Base-by-base conservation (phyloP, 345 rosid species). In the Combretum micranthum region DNA sequence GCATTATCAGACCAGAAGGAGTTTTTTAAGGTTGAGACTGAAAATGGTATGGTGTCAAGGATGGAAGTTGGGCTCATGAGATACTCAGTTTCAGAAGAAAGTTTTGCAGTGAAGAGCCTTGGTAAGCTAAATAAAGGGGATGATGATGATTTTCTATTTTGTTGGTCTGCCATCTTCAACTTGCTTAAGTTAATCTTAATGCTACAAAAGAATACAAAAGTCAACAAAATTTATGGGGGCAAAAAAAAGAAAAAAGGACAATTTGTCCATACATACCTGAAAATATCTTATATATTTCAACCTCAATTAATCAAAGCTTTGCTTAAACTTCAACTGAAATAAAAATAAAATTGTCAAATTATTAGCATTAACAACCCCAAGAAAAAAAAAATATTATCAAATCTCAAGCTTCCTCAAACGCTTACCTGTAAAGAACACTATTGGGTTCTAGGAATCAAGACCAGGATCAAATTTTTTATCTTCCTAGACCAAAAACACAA, bases 51-150 rank as follows among this genome's bases (percentile, higher is more conserved):
- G 60, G 74, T 58, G 67, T 90, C 97, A 47, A 90, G 97, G 59
- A 80, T 87, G 13, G 97, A 90, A 55, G 88, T 90, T 23, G 97
- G 97, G 55, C 97, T 90, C 50, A 85, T 79, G 25, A 76, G 66
- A 6, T 74, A 63, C 52, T 83, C 87, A 42, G 74, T 53, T 19
- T 82, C 88, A 21, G 96, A 64, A 65, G 79, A 54, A 2, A 37
- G 47, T 44, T 63, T 63, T 3, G 54, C 53, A 48, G 63, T 48
- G 53, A 90, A 84, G 66, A 85, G 61, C 47, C 84, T 79, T 11
- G 97, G 96, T 37, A 55, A 63, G 54, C 67, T 49, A 47, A 63
- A 63, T 43, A 55, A 47, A 21, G 60, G n/a, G n/a, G n/a, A 23
- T 17, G 96, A 85, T 55, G 76, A 68, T 53, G 75, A 68, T 51